Evolutionary conservation across 148 eudicot genomes (phyloP).

Genomic region (Silene latifolia): DNA sequence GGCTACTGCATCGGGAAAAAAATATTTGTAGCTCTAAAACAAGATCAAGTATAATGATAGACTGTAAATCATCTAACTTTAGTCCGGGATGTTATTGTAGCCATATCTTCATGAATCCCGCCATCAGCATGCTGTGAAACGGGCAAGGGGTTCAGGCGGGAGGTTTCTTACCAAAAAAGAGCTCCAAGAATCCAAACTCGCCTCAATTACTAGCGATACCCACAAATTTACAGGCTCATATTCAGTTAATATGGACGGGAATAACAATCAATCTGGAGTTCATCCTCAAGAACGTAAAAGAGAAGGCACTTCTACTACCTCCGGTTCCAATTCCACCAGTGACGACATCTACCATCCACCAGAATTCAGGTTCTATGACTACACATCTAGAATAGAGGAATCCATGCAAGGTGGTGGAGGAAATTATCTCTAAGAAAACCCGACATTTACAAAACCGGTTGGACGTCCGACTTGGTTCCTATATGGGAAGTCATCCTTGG

Average conservation of each 20-base stretch:
- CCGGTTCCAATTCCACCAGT: slow-evolving; percentile 42
- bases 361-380: slow-evolving; percentile 40
- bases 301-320: slow-evolving; percentile 33
- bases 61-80: not conserved
- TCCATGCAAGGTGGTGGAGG: slow-evolving; percentile 23
- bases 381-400: slow-evolving; percentile 32
- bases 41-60: not conserved
- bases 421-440: slow-evolving; percentile 29
- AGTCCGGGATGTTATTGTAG: slow-evolving; percentile 23
- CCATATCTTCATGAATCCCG: slow-evolving; percentile 82
- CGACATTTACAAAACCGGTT: slow-evolving; percentile 2
- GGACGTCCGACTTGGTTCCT: slow-evolving; percentile 17
- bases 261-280: slow-evolving; percentile 24
- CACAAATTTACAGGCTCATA: slow-evolving; percentile 23
- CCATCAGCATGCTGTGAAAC: slow-evolving; percentile 60
- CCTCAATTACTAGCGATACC: slow-evolving; percentile 11
- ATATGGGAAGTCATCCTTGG: slow-evolving; percentile 74
- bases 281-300: slow-evolving; percentile 24
- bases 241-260: slow-evolving; percentile 24
- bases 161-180: slow-evolving; percentile 60
- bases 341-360: slow-evolving; percentile 31
- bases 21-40: not conserved
- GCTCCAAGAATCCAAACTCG: slow-evolving; percentile 32
- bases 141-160: slow-evolving; percentile 75
- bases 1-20: not conserved